Base-by-base conservation (phyloP, 768 basidiomycete genomes). In the Boletus patriciae region DNA sequence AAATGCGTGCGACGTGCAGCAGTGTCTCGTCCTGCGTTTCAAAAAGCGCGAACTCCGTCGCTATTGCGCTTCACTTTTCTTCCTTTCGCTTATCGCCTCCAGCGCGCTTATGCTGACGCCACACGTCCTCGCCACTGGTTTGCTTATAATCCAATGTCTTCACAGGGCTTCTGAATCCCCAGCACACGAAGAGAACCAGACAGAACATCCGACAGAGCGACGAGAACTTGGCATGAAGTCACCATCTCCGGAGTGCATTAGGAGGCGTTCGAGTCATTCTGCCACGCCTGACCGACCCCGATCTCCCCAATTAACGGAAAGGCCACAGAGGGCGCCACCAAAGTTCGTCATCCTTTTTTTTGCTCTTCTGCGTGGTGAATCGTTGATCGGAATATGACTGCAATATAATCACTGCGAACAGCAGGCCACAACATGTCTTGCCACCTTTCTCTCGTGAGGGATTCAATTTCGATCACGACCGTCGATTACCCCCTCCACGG, bases 381-480 rank as follows among this genome's bases (percentile, higher is more conserved):
- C 41, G 52, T 47, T 71, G 65, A 70, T 69, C 65, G 67, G 61
- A 55, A 69, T 55, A 52, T 53, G 57, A 40, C 58, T 50, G 33
- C 23, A 55, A 63, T 61, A 46, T 50, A 64, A 61, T 64, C 57
- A 34, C 61, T 63, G 62, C 62, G 62, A 68, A 62, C 70, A 65
- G 61, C 68, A 67, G 70, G 68, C 59, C 59, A 54, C 72, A 66
- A 65, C 70, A 72, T 70, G 72, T 58, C 52, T 61, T 70, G 57
- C 70, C 70, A 60, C 63, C 70, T 59, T 60, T 71, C 53, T 58
- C 70, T 58, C 68, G 66, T 50, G 68, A 72, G 50, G 65, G 63
- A 48, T 66, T 64, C 63, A 61, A 65, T 67, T 66, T 70, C 66
- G 69, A 68, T 68, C 70, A 64, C 34, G 68, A 72, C 70, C 66